Evolutionary conservation across 1,284 basidiomycete genomes (phyloP).

Genomic region (Ustilago cynodontis): DNA sequence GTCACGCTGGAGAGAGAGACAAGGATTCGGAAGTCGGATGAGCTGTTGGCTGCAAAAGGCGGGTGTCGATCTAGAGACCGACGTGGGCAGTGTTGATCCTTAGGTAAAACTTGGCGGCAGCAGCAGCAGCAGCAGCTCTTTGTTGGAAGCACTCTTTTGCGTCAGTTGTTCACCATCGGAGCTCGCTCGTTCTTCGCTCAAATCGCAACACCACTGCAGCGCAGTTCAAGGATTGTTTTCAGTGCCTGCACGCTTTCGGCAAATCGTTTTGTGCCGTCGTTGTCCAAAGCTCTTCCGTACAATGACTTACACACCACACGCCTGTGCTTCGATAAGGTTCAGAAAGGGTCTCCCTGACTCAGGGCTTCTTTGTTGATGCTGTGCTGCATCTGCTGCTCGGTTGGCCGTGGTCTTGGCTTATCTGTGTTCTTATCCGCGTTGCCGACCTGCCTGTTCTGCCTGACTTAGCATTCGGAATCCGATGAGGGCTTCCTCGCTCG

Average conservation of each 20-base stretch:
- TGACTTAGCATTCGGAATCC: background rate
- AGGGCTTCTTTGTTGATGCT: background rate
- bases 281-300: background rate
- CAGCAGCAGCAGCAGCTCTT: background rate
- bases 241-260: background rate
- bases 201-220: background rate
- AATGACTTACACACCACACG: background rate
- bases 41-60: background rate
- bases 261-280: conserved; percentile 10
- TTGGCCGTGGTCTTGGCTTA: background rate
- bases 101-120: background rate
- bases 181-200: background rate
- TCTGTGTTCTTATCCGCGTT: background rate
- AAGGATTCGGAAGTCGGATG: conserved; percentile 1
- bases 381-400: background rate
- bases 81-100: conserved; percentile 2
- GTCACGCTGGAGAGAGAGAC: too few species aligned
- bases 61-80: conserved; percentile 2
- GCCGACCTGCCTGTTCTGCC: background rate
- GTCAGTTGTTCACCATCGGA: background rate
- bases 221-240: background rate
- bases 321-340: background rate
- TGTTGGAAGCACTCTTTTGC: background rate
- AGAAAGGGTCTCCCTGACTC: background rate
- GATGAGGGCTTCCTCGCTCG: background rate